Base-by-base conservation (phyloP, 2,329 filamentous ascomycete species). In the Scedosporium aurantiacum region DNA sequence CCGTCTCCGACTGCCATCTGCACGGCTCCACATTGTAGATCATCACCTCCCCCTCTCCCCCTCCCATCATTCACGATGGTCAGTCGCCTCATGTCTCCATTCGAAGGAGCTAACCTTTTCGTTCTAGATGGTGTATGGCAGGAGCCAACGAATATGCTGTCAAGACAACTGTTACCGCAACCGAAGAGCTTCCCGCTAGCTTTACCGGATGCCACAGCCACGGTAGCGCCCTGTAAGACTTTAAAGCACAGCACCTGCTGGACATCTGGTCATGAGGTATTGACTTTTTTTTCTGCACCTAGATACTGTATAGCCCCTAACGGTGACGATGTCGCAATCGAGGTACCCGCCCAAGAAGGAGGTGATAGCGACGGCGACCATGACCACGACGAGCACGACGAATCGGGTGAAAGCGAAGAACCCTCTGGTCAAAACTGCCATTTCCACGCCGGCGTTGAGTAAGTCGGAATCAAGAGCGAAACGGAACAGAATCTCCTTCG, bases 371-470 rank as follows among this genome's bases (percentile, higher is more conserved):
- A 67, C 5, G 62, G 64, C 45, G 65, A 67, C 16, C 65, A 64
- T 3, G 68, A 68, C 14, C 65, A 65, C 4, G 67, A 70, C 59
- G 63, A 61, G 57, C 66, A 63, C 18, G 64, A 67, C 10, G 58
- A 59, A n/a, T 61, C 66, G 47, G 60, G 63, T 54, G 61, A 65
- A 59, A 32, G 57, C 16, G 43, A 32, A 25, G 23, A 47, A 7
- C 57, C 40, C 18, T 14, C 18, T 23, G 57, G 23, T 4, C 21
- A 78, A 64, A 77, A 82, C 66, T 90, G 87, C 66, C 88, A 91
- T 68, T 89, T 87, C 71, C 88, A 91, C 66, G 87, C 87, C 8
- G 87, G 87, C 43, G 84, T 91, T 23, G 85, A 90, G 86, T 89
- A 75, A 73, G 84, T 62, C 28, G 10, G 28, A 32, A 6, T 8